phyloP scores from a whole-genome alignment of 495 filamentous ascomycete genomes.

The Platismatia glauca region DNA sequence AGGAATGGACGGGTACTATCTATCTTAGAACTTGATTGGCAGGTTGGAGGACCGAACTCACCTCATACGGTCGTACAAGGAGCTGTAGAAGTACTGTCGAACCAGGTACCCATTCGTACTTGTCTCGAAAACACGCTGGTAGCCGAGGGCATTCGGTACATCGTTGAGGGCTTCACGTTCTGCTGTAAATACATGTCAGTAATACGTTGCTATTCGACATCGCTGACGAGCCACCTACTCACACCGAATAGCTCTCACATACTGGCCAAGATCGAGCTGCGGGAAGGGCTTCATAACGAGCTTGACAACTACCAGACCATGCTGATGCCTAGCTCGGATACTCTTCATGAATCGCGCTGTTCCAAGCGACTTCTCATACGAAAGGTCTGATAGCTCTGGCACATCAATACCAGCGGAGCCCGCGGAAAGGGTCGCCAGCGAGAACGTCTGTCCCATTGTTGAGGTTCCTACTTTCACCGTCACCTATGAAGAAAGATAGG shows the following conservation, averaged over 20 bases:
- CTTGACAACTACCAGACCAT: constrained; percentile 88
- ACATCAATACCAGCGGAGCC: constrained; percentile 90
- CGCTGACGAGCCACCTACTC: constrained; percentile 29
- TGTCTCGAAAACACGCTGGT: constrained; percentile 85
- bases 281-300: constrained; percentile 85
- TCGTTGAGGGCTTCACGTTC: constrained; percentile 72
- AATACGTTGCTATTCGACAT: constrained; percentile 8
- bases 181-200: constrained; percentile 39
- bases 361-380: constrained; percentile 88
- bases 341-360: constrained; percentile 96
- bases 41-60: constrained; percentile 25
- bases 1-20: constrained; percentile 82
- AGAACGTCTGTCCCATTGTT: constrained; percentile 92
- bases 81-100: constrained; percentile 93
- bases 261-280: constrained; percentile 64
- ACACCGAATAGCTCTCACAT: constrained; percentile 68
- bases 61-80: constrained; percentile 92
- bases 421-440: constrained; percentile 77
- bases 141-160: constrained; percentile 84
- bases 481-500: constrained; percentile 5
- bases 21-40: constrained; percentile 1
- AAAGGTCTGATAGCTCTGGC: constrained; percentile 77
- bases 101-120: constrained; percentile 85
- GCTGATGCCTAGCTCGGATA: constrained; percentile 77
- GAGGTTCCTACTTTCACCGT: not conserved